phyloP scores from a whole-genome alignment of 2,329 filamentous ascomycete genomes.

The Pestalotiopsis sp. region DNA sequence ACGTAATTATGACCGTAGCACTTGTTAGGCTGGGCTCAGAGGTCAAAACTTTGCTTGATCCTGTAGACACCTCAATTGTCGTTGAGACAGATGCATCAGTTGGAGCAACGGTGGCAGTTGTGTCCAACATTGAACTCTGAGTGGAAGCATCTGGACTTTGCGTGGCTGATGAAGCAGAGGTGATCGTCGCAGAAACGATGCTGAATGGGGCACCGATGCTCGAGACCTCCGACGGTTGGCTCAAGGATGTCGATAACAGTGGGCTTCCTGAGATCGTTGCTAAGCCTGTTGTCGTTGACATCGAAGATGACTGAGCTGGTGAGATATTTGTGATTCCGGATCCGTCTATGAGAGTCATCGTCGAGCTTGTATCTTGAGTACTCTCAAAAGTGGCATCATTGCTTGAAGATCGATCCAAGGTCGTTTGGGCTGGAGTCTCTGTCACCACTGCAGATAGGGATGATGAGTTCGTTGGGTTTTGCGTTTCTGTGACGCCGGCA shows the following conservation, averaged over 20 bases:
- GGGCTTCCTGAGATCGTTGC: neutral
- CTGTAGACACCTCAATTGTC: neutral
- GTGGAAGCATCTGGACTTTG: neutral
- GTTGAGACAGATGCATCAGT: neutral
- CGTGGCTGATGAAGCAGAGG: neutral
- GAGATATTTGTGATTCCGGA: neutral
- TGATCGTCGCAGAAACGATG: neutral
- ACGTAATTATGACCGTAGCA: neutral
- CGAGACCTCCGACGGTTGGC: neutral
- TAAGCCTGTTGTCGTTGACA: neutral
- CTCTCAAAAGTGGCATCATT: neutral
- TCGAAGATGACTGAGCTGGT: neutral
- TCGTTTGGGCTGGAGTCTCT: neutral
- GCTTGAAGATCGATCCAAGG: neutral
- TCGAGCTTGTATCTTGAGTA: neutral
- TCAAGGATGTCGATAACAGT: neutral
- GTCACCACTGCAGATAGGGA: neutral
- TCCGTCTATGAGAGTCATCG: neutral
- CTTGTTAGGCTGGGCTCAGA: neutral
- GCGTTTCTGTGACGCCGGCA: neutral
- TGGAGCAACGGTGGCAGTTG: neutral
- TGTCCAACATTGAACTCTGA: neutral
- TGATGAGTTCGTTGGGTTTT: neutral
- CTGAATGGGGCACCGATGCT: neutral
- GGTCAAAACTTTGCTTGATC: neutral